Percentiles rank a stretch among this genome's conserved stretches.
phyloP scores from a whole-genome alignment of 2,329 filamentous ascomycete genomes.

The Aspergillus caelatus region DNA sequence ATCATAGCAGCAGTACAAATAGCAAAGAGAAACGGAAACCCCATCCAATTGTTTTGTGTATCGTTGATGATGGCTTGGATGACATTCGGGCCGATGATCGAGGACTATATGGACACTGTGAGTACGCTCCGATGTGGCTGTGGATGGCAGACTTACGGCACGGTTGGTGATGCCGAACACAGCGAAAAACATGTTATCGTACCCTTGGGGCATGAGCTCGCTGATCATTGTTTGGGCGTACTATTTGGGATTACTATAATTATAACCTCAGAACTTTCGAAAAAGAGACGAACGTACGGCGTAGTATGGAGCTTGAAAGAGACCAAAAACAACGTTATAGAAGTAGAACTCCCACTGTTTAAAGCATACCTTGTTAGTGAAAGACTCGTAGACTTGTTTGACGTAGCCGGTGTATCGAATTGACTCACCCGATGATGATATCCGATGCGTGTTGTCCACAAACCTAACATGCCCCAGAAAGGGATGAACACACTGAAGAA shows the following conservation, averaged over 20 bases:
- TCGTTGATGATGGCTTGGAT: conserved; percentile 48
- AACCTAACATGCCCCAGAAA: conserved; percentile 47
- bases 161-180: conserved; percentile 49
- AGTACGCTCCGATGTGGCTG: neutral
- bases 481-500: conserved; percentile 46
- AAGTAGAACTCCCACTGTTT: conserved; percentile 46
- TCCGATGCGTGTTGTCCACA: conserved; percentile 43
- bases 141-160: conserved; percentile 34
- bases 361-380: neutral
- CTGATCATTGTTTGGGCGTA: conserved; percentile 51
- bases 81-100: conserved; percentile 48
- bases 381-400: neutral
- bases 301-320: conserved; percentile 49
- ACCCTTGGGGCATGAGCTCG: conserved; percentile 46
- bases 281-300: conserved; percentile 28
- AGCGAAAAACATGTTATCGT: conserved; percentile 50
- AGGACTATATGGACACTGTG: conserved; percentile 33
- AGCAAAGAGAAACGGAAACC: conserved; percentile 47
- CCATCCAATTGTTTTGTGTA: conserved; percentile 48
- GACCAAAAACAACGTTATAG: conserved; percentile 46
- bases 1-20: conserved; percentile 43
- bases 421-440: conserved; percentile 40
- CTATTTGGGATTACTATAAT: conserved; percentile 14
- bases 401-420: neutral
- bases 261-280: neutral